Percentiles rank a stretch among this genome's conserved stretches.
phyloP scores from a whole-genome alignment of 2,329 filamentous ascomycete species.

The Fusarium albosuccineum region DNA sequence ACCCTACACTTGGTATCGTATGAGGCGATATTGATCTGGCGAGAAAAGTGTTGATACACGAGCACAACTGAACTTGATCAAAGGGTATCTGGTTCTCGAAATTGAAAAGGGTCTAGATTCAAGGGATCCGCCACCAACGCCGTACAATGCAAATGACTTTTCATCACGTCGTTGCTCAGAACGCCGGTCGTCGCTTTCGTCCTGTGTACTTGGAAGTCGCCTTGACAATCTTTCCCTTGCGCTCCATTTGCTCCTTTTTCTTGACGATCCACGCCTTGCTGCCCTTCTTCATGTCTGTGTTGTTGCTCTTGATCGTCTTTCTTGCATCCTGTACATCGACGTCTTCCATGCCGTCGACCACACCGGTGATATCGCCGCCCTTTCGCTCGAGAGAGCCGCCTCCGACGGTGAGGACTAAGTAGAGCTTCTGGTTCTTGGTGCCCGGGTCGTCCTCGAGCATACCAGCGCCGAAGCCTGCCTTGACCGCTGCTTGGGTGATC shows the following conservation, averaged over 20 bases:
- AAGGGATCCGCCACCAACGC: slow-evolving; percentile 45
- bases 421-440: slow-evolving; percentile 97
- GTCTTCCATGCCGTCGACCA: slow-evolving; percentile 88
- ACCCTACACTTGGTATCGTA: too few relatives aligned
- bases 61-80: slow-evolving; percentile 4
- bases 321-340: slow-evolving; percentile 84
- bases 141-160: slow-evolving; percentile 46
- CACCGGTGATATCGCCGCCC: slow-evolving; percentile 87
- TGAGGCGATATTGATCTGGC: neutral
- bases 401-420: slow-evolving; percentile 92
- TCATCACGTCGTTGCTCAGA: slow-evolving; percentile 61
- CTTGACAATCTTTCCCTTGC: slow-evolving; percentile 96
- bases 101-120: slow-evolving; percentile 39
- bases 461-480: slow-evolving; percentile 94
- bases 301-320: slow-evolving; percentile 62
- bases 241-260: slow-evolving; percentile 94
- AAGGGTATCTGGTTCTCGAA: slow-evolving; percentile 41
- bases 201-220: slow-evolving; percentile 93
- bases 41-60: too few relatives aligned
- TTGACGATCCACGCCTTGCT: slow-evolving; percentile 86
- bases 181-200: slow-evolving; percentile 83
- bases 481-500: slow-evolving; percentile 91
- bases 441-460: slow-evolving; percentile 95
- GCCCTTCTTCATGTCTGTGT: slow-evolving; percentile 78
- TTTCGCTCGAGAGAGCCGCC: slow-evolving; percentile 62